Evolutionary conservation across 176 grass and related monocot species (phyloP), one percentile per base, ranked within the genome.

Genomic region (Cenchrus purpureus): DNA sequence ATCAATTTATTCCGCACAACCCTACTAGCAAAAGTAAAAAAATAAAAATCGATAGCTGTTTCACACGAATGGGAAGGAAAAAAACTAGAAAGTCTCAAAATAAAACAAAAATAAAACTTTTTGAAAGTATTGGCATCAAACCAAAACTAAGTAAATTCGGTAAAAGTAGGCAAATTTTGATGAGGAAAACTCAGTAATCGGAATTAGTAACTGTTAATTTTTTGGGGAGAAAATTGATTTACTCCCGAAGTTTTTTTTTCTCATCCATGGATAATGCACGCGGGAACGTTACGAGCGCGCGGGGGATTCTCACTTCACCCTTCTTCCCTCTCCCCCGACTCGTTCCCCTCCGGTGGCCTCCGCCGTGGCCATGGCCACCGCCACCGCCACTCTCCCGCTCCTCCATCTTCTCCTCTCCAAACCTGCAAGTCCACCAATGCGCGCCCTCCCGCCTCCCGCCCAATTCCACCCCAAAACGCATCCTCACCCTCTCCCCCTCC

Each of bases 291-390:
- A 45, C 34, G 31, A 65, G 43, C 10, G 50, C 40, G 48, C 34
- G 16, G 52, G 51, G 51, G 16, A 19, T 13, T 71, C 70, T 9
- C 16, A 42, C 1, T 7, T 13, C 6, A 48, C 34, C 61, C 9
- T 40, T 40, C 3, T 40, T 40, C 37, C 5, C 6, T 45, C 49
- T 16, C 9, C 32, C 28, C 54, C 45, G n/a, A 4, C 17, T 48
- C 55, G 49, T 61, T 68, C 46, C 46, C 37, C 25, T 17, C 15
- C 54, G 1, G 52, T 42, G 13, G 50, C 10, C 32, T 37, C 59
- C 19, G 74, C 48, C 44, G 51, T 63, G 60, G 72, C 57, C 80
- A 77, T 87, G 76, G 75, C 88, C 87, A 28, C 19, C 58, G 59
- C 45, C 57, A 43, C 78, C 7, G 50, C 86, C 50, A 20, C 61